Percentiles rank a stretch among this genome's conserved stretches.
Evolutionary conservation across 2,329 filamentous ascomycete genomes (phyloP).

Genomic region (Fusarium mexicanum): DNA sequence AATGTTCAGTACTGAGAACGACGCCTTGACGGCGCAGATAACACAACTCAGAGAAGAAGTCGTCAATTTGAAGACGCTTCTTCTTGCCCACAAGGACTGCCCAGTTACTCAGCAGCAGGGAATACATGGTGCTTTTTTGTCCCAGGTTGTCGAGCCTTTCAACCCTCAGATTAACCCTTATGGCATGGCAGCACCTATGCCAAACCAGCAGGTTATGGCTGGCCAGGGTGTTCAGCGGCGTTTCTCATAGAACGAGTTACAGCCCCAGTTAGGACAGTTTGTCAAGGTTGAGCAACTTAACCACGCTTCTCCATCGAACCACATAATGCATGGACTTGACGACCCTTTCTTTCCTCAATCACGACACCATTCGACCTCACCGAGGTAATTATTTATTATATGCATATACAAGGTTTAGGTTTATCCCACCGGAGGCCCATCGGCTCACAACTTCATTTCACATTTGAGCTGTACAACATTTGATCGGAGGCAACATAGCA

Average conservation of each 20-base stretch:
- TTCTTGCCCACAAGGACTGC: conserved; percentile 96
- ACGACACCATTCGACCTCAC: conserved; percentile 5
- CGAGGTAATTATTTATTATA: conserved; percentile 30
- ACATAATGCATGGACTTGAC: conserved; percentile 20
- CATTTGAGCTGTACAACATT: conserved; percentile 45
- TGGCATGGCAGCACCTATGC: conserved; percentile 63
- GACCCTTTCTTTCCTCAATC: conserved; percentile 39
- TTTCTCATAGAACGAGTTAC: conserved; percentile 59
- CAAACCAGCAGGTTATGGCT: conserved; percentile 64
- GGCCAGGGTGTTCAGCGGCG: conserved; percentile 65
- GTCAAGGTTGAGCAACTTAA: conserved; percentile 9
- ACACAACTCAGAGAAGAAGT: conserved; percentile 89
- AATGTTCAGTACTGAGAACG: conserved; percentile 90
- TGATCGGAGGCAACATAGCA: conserved; percentile 35
- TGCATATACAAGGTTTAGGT: conserved; percentile 35
- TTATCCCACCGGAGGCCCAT: conserved; percentile 24
- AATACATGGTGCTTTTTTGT: conserved; percentile 67
- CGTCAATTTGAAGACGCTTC: conserved; percentile 90
- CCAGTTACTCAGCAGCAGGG: conserved; percentile 87
- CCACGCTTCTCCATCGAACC: conserved; percentile 5
- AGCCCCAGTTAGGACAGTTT: conserved; percentile 8
- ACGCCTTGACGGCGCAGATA: conserved; percentile 84
- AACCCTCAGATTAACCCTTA: conserved; percentile 68
- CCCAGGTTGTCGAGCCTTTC: conserved; percentile 64
- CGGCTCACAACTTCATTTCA: conserved; percentile 33